These are phyloP conservation scores for Dendrobium catenatum DNA, from an alignment of 106 monocot genomes.

Conservation along the genomic window DNA sequence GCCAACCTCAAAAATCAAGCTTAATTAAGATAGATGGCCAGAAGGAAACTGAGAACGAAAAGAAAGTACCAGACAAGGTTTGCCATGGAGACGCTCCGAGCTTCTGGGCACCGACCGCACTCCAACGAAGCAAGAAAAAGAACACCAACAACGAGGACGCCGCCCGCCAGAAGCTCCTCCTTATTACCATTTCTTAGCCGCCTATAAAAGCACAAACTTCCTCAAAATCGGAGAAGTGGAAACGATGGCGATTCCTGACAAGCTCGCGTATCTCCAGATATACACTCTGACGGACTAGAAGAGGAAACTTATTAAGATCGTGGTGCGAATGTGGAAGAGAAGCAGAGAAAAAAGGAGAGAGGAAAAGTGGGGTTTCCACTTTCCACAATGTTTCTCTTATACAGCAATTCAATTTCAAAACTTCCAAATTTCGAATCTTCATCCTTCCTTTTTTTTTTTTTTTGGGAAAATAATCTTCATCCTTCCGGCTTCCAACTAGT, in stretches of 20 bases:
- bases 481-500: background rate
- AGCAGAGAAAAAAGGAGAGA: background rate
- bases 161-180: background rate
- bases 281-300: background rate
- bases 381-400: background rate
- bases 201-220: background rate
- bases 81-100: conserved; percentile 15
- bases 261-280: background rate
- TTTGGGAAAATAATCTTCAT: background rate
- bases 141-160: conserved; percentile 5
- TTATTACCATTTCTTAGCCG: background rate
- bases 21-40: background rate
- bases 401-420: background rate
- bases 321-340: background rate
- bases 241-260: background rate
- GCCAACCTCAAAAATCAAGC: background rate
- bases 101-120: conserved; percentile 16
- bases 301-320: background rate
- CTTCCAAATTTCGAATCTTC: background rate
- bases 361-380: background rate
- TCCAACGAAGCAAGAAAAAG: conserved; percentile 5
- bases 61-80: conserved; percentile 23
- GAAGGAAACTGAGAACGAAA: background rate
- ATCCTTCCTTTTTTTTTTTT: background rate
- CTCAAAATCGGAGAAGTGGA: background rate